Percentiles rank a stretch among this genome's conserved stretches.
Evolutionary conservation across 2,329 filamentous ascomycete genomes (phyloP).

Genomic region (Ophiocordyceps camponoti-leonardi): DNA sequence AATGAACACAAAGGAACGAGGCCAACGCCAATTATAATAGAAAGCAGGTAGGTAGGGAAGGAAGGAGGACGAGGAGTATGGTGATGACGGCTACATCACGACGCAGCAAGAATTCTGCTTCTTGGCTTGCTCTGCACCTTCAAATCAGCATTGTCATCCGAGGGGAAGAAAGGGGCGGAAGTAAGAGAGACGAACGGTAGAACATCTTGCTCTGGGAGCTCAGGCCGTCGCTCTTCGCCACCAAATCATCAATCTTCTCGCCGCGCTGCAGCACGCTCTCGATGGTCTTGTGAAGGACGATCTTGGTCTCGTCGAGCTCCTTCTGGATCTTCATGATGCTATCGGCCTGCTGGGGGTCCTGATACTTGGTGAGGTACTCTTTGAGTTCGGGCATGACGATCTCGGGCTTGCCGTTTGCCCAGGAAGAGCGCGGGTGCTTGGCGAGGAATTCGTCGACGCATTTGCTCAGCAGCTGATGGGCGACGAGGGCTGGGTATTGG

Average conservation of each 20-base stretch:
- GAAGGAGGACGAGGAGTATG: constrained; percentile 4
- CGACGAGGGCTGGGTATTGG: constrained; percentile 60
- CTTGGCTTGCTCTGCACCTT: constrained; percentile 43
- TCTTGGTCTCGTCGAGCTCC: constrained; percentile 95
- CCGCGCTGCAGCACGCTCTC: constrained; percentile 74
- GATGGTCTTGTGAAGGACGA: constrained; percentile 92
- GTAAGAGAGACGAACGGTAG: constrained; percentile 46
- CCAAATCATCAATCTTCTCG: constrained; percentile 90
- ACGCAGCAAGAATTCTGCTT: constrained; percentile 66
- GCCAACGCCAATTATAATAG: constrained; percentile 8
- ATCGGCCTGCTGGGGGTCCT: constrained; percentile 78
- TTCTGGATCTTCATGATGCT: constrained; percentile 92
- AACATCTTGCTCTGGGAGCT: constrained; percentile 96
- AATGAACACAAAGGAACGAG: constrained; percentile 5
- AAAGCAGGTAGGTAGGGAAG: constrained; percentile 12
- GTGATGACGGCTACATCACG: constrained; percentile 36
- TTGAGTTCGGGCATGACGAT: constrained; percentile 57
- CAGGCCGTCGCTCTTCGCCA: constrained; percentile 81
- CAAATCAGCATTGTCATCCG: constrained; percentile 1
- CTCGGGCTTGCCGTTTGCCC: constrained; percentile 34
- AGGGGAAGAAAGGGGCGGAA: constrained; percentile 1
- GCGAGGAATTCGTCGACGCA: constrained; percentile 74
- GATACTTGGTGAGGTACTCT: constrained; percentile 58
- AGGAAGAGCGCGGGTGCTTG: constrained; percentile 54
- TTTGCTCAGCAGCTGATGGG: constrained; percentile 75